phyloP scores from a whole-genome alignment of 2,329 filamentous ascomycete species.

The Colletotrichum musicola region DNA sequence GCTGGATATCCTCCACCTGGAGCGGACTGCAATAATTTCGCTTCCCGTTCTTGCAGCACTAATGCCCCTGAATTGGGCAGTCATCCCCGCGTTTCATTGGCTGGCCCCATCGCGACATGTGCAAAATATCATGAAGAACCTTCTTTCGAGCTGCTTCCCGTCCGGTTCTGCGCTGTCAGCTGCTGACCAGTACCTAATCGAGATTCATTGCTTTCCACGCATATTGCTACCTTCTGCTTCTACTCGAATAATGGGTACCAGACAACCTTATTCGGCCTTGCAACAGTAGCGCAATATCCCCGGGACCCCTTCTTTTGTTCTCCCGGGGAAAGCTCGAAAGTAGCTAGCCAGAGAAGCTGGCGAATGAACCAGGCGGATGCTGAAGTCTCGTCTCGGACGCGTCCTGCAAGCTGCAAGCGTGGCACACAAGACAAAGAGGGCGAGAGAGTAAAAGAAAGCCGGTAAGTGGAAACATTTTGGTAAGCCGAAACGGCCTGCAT shows the following conservation, averaged over 20 bases:
- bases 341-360: background rate
- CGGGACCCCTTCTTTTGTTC: slow-evolving; percentile 30
- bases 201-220: slow-evolving; percentile 1
- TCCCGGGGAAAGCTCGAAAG: slow-evolving; percentile 10
- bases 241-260: slow-evolving; percentile 3
- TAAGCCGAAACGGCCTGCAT: slow-evolving; percentile 25
- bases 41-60: slow-evolving; percentile 32
- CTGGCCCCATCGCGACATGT: slow-evolving; percentile 10
- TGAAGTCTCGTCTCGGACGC: background rate
- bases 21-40: slow-evolving; percentile 33
- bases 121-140: slow-evolving; percentile 21
- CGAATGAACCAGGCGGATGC: background rate
- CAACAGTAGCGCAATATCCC: slow-evolving; percentile 23
- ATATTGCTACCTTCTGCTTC: slow-evolving; percentile 24
- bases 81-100: slow-evolving; percentile 37
- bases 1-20: slow-evolving; percentile 14
- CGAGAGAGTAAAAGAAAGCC: background rate
- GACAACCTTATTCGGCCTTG: slow-evolving; percentile 34
- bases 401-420: too few relatives aligned
- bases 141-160: slow-evolving; percentile 24
- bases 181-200: slow-evolving; percentile 13
- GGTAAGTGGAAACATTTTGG: slow-evolving; percentile 8
- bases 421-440: background rate
- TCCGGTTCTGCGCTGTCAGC: slow-evolving; percentile 5
- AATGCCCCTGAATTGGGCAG: slow-evolving; percentile 32